phyloP scores from a whole-genome alignment of 768 basidiomycete genomes.

The Calocera cornea region DNA sequence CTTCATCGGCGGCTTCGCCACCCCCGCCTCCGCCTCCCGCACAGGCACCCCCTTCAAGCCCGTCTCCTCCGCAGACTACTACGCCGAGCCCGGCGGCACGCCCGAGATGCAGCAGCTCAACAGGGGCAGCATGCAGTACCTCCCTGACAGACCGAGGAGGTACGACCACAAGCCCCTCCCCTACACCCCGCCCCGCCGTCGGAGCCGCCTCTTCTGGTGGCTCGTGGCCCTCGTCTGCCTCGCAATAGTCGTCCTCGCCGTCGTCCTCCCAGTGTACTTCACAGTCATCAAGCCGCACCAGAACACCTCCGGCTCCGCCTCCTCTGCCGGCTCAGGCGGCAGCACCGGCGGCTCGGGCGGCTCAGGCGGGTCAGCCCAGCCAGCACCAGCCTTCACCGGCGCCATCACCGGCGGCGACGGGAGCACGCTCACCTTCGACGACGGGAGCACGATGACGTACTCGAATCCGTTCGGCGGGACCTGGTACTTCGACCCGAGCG shows the following conservation, averaged over 20 bases:
- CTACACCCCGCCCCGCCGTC: not conserved
- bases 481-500: slow-evolving; percentile 43
- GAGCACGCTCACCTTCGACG: slow-evolving; percentile 43
- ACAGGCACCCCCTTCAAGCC: not conserved
- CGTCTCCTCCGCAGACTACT: not conserved
- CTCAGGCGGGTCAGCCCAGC: not conserved
- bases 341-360: not conserved
- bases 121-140: not conserved
- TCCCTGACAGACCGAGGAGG: not conserved
- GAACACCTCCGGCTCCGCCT: not conserved
- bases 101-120: not conserved
- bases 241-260: slow-evolving; percentile 13
- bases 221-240: slow-evolving; percentile 8
- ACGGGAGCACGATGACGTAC: slow-evolving; percentile 66
- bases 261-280: slow-evolving; percentile 16
- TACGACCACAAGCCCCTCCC: not conserved
- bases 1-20: not conserved
- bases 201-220: slow-evolving; percentile 2
- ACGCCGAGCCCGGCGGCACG: not conserved
- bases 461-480: slow-evolving; percentile 62
- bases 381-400: slow-evolving; percentile 9
- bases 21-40: not conserved
- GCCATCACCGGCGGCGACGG: slow-evolving; percentile 52
- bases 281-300: slow-evolving; percentile 13
- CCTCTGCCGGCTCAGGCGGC: not conserved